Evolutionary conservation across 495 filamentous ascomycete species (phyloP), one percentile per base, ranked within the genome.

Genomic region (Annulohypoxylon maeteangense): DNA sequence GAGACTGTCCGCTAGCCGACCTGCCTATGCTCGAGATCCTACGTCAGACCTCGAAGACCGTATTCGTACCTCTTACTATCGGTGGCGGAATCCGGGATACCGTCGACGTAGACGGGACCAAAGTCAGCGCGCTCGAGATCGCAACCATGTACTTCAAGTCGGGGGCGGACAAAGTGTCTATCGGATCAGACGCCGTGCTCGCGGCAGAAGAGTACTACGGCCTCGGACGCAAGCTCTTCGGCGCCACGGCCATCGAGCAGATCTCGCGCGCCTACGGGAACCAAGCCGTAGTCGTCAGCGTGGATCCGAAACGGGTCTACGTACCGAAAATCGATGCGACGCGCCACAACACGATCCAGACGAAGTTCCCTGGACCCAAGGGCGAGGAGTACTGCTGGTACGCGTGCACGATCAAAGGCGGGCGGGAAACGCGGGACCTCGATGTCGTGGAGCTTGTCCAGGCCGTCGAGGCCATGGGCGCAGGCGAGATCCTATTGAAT

Each of bases 141-240:
- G 95, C 95, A 8, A 94, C 90, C 4, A 90, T 98, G 87, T 99
- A 99, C 84, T 99, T 99, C 86, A 93, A 95, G 83, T 93, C 90
- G 23, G 95, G 95, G 36, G 95, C 95, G n/a, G 95, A 99, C 80
- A 99, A 99, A 84, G 93, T 99, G 16, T 97, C 93, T 53, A 97
- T 99, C 74, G 95, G 96, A 4, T 96, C 92, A 1, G 96, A 99
- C 79, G 94, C 95, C 50, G 95, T 98, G 10, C 87, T 88, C 34
- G 94, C 94, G 7, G 95, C 95, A 0, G 94, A 98, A 76, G 91
- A 96, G 66, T 99, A 93, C 78, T 92, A 94, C 78, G 78, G 82
- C 29, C 80, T 80, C 7, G 90, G 90, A 6, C 87, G 88, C 72
- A 87, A 81, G 32, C 78, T 97, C 34, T 88, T 84, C 29, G 94